Evolutionary conservation across 2,329 filamentous ascomycete species (phyloP), one percentile per base, ranked within the genome.

Genomic region (Colletotrichum sp.): DNA sequence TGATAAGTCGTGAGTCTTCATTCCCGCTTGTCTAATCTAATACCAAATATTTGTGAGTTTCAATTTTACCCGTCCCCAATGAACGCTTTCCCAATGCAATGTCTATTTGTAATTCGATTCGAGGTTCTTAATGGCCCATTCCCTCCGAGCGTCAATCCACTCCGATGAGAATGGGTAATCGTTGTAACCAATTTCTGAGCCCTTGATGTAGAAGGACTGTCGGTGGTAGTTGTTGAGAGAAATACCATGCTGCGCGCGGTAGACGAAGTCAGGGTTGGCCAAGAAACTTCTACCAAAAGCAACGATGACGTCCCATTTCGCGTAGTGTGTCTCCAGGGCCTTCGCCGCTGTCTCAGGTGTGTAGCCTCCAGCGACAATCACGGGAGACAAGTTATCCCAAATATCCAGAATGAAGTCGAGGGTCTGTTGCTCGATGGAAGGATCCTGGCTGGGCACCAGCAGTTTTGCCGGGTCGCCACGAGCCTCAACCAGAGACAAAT

Each of bases 381-480:
- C 80, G 0, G 82, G 82, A 5, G 72, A 77, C 8, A 55, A 15
- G 32, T 83, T 82, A 13, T 82, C 75, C 81, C 81, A 83, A 10
- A 78, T 67, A 16, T 83, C 80, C 9, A 83, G 77, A 26, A 83
- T 78, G 57, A 81, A 83, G n/a, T 83, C 80, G 6, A 83, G 79
- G 0, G 80, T 81, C 64, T 9, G 48, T 34, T 72, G 44, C n/a
- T 32, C 83, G 3, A n/a, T 60, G 15, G 83, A 77, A 65, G 86
- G 84, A 5, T 81, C 80, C 70, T 81, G 83, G 13, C 86, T 85
- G 12, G 84, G 80, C 16, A 90, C 84, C 34, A 68, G n/a, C 2
- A 72, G 52, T 65, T 68, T 72, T 4, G 52, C 75, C 6, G 78
- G 79, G 34, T 81, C 80, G 18, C 81, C 81, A 1, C 77, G 75